These are phyloP conservation scores for Cokeromyces recurvatus DNA, from an alignment of 371 early-diverging fungal species.

Conservation along the genomic window DNA sequence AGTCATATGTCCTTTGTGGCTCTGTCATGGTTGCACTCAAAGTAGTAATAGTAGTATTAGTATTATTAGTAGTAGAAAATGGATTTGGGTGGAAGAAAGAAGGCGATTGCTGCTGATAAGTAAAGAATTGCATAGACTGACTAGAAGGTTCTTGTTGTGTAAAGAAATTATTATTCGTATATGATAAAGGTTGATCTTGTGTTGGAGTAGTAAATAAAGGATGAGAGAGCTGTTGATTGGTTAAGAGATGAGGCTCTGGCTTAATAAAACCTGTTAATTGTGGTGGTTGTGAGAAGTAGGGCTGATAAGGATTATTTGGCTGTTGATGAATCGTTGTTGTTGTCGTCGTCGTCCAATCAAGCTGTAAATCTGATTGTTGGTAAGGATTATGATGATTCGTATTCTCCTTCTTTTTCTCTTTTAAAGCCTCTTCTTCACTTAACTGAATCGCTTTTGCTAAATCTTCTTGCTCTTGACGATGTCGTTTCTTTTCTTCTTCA, in stretches of 20 bases:
- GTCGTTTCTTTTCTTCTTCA: conserved; percentile 27
- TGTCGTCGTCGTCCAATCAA: conserved; percentile 24
- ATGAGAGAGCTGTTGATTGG: no score
- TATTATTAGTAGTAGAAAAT: background rate
- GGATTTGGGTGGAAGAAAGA: no score
- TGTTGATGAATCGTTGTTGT: conserved; percentile 21
- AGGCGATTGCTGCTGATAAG: no score
- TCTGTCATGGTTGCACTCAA: background rate
- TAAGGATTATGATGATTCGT: background rate
- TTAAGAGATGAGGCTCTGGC: no score
- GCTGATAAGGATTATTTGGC: conserved; percentile 15
- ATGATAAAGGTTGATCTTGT: no score
- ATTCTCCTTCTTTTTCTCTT: conserved; percentile 28
- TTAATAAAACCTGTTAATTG: conserved; percentile 16
- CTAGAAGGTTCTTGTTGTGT: no score
- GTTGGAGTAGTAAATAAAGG: no score
- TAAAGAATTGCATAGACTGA: no score
- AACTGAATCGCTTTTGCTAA: conserved; percentile 37
- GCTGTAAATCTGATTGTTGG: conserved; percentile 6
- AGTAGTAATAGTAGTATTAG: background rate
- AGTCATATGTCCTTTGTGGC: no score
- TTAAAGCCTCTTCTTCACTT: conserved; percentile 39
- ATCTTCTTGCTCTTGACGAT: conserved; percentile 35
- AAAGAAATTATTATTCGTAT: no score
- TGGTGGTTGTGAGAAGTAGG: conserved; percentile 6